Percentiles rank a stretch among this genome's conserved stretches.
These are phyloP conservation scores for Aspergillus hortae DNA, from an alignment of 2,329 filamentous ascomycete species.

Conservation along the genomic window DNA sequence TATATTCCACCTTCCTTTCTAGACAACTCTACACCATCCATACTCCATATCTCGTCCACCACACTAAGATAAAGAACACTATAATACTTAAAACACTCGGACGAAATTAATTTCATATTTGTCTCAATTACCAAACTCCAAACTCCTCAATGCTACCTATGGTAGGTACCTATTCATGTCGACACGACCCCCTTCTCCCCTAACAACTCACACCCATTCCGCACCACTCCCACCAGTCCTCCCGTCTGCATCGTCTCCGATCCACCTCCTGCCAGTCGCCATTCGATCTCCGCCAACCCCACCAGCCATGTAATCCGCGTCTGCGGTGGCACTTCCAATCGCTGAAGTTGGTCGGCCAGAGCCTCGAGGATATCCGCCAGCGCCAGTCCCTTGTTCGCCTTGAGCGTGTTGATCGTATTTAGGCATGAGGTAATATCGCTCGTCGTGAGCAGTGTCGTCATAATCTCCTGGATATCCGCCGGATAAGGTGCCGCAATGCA, in stretches of 20 bases:
- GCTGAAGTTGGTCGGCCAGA: constrained; percentile 74
- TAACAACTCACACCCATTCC: constrained; percentile 78
- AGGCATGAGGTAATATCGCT: constrained; percentile 87
- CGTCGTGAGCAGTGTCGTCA: constrained; percentile 77
- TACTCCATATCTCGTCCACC: too few species aligned
- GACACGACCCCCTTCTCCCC: constrained; percentile 29
- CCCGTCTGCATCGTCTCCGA: constrained; percentile 89
- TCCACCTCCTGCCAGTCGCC: constrained; percentile 80
- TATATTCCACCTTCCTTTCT: neutral
- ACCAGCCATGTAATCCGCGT: constrained; percentile 90
- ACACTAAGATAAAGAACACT: too few species aligned
- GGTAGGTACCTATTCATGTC: neutral
- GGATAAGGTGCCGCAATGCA: constrained; percentile 96
- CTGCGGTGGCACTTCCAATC: constrained; percentile 78
- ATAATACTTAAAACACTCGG: too few species aligned
- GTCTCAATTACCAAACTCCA: too few species aligned
- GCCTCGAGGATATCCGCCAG: constrained; percentile 91
- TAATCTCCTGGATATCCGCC: constrained; percentile 78
- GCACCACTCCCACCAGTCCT: constrained; percentile 82
- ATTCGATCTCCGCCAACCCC: constrained; percentile 88
- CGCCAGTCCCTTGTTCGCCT: constrained; percentile 79
- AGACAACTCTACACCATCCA: neutral
- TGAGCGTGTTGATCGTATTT: constrained; percentile 81
- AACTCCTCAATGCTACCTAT: neutral
- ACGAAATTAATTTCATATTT: too few species aligned